Percentiles rank a stretch among this genome's conserved stretches.
Evolutionary conservation across 306 rosid genomes (phyloP).

Genomic region (Citrullus colocynthis): DNA sequence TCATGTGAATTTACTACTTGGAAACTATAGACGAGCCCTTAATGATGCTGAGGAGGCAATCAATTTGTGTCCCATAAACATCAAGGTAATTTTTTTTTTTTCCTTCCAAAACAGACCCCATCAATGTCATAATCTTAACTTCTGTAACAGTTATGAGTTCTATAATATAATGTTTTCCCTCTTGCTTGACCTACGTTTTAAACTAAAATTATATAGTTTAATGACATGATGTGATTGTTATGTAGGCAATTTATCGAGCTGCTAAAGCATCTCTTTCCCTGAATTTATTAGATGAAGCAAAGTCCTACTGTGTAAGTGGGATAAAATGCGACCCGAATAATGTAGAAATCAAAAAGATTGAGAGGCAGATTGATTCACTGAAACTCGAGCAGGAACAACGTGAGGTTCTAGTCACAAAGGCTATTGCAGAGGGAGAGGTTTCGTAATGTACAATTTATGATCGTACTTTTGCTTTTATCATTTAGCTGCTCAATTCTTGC

Average conservation of each 20-base stretch:
- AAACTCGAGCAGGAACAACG: slow-evolving; percentile 47
- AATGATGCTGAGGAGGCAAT: slow-evolving; percentile 64
- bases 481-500: slow-evolving; percentile 8
- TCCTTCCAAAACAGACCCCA: background rate
- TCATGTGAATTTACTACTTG: slow-evolving; percentile 69
- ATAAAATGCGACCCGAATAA: slow-evolving; percentile 56
- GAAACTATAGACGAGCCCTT: slow-evolving; percentile 76
- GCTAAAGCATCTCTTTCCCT: slow-evolving; percentile 63
- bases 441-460: background rate
- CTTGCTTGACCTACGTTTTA: background rate
- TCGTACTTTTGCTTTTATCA: slow-evolving; percentile 8
- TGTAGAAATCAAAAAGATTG: slow-evolving; percentile 57
- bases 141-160: background rate
- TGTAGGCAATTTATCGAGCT: slow-evolving; percentile 73
- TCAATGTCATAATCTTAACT: background rate
- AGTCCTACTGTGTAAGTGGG: slow-evolving; percentile 47
- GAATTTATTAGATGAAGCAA: slow-evolving; percentile 59
- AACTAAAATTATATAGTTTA: background rate
- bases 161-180: background rate
- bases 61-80: slow-evolving; percentile 46
- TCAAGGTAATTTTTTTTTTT: slow-evolving; percentile 40
- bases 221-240: slow-evolving; percentile 12
- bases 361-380: slow-evolving; percentile 36
- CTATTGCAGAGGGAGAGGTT: slow-evolving; percentile 58
- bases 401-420: slow-evolving; percentile 63